Conservation (phyloP, 1,139 yeast genomes). For the Lodderomyces elongisporus region DNA sequence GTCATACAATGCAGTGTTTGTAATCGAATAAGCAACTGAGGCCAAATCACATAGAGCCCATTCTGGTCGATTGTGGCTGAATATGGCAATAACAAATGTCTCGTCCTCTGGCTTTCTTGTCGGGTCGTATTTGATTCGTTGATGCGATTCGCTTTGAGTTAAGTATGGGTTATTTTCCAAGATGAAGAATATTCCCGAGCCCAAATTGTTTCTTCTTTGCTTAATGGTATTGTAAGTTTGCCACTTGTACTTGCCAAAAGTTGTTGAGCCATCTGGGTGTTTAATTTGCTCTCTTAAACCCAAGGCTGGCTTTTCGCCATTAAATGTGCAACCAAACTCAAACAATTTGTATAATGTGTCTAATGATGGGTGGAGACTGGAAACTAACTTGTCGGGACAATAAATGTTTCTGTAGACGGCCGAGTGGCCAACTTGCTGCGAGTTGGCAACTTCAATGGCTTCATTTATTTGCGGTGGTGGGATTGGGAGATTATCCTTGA, state of each 20-base stretch:
- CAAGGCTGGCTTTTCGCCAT: conserved; percentile 40
- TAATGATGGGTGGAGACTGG: conserved; percentile 46
- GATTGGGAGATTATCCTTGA: conserved; percentile 2
- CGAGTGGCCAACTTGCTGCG: conserved; percentile 46
- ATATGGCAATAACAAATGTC: conserved; percentile 31
- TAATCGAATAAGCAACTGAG: conserved; percentile 30
- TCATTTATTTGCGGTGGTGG: not conserved
- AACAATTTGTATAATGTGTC: conserved; percentile 48
- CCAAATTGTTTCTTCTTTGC: conserved; percentile 45
- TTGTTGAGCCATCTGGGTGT: conserved; percentile 33
- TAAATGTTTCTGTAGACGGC: conserved; percentile 46
- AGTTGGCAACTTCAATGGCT: conserved; percentile 3
- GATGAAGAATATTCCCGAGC: conserved; percentile 58
- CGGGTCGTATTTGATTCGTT: conserved; percentile 19
- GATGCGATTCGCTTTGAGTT: conserved; percentile 24
- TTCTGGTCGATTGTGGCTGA: conserved; percentile 33
- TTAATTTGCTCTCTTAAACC: conserved; percentile 41
- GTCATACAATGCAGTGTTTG: conserved; percentile 38
- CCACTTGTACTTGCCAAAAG: conserved; percentile 42
- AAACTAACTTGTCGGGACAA: conserved; percentile 33
- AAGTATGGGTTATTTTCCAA: conserved; percentile 40
- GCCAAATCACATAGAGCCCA: conserved; percentile 39
- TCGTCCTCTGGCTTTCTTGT: conserved; percentile 22
- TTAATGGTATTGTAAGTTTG: conserved; percentile 40
- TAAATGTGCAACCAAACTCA: conserved; percentile 31